A percentile compares a stretch with the other conserved stretches of the same genome.
Evolutionary conservation across 1,284 basidiomycete species (phyloP).

Genomic region (Termitomyces sp.): DNA sequence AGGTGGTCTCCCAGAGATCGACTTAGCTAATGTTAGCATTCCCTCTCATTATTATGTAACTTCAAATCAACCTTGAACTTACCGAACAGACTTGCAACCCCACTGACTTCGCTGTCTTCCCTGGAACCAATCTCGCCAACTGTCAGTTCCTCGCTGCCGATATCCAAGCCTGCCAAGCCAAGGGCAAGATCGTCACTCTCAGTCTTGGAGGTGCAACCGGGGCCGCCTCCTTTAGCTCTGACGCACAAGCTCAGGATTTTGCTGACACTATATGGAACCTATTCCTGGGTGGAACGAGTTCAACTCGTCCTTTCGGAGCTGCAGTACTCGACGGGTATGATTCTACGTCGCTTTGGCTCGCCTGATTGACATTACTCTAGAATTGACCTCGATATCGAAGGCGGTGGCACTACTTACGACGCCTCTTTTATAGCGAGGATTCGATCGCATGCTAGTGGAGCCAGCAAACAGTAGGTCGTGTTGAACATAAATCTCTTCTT

Average conservation of each 20-base stretch:
- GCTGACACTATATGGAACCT: slow-evolving; percentile 61
- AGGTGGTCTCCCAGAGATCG: slow-evolving; percentile 52
- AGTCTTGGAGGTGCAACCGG: slow-evolving; percentile 61
- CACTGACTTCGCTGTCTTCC: slow-evolving; percentile 35
- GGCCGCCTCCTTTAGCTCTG: slow-evolving; percentile 44
- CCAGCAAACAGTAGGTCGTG: slow-evolving; percentile 43
- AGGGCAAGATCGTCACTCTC: slow-evolving; percentile 62
- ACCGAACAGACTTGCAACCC: slow-evolving; percentile 43
- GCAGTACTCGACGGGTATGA: slow-evolving; percentile 64
- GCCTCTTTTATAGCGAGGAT: slow-evolving; percentile 51
- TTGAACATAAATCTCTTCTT: background rate
- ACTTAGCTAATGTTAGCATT: slow-evolving; percentile 51
- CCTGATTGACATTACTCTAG: slow-evolving; percentile 24
- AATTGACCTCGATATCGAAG: slow-evolving; percentile 66
- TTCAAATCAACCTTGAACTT: background rate
- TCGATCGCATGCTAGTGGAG: slow-evolving; percentile 39
- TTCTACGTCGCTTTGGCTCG: background rate
- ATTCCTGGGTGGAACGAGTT: slow-evolving; percentile 61
- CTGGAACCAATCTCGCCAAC: slow-evolving; percentile 52
- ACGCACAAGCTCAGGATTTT: slow-evolving; percentile 46
- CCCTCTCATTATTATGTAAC: background rate
- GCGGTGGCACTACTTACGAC: slow-evolving; percentile 47
- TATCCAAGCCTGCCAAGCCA: slow-evolving; percentile 56
- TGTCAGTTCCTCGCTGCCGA: slow-evolving; percentile 50
- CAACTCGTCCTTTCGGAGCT: slow-evolving; percentile 53